Conservation (phyloP, 148 eudicot genomes). For the Spergularia bocconei region DNA sequence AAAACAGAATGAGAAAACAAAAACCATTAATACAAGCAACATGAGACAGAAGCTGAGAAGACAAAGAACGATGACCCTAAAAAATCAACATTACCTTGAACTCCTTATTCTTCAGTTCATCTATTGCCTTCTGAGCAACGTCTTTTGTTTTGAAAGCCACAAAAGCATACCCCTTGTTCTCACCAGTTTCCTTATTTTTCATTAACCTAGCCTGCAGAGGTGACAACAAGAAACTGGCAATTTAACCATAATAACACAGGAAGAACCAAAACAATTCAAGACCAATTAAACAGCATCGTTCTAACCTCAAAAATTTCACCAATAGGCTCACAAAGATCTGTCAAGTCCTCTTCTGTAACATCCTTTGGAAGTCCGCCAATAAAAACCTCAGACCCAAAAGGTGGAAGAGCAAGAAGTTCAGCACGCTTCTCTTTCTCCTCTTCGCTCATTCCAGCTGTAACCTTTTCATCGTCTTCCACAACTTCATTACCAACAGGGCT, state of each 20-base stretch:
- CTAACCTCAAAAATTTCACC: slow-evolving; percentile 81
- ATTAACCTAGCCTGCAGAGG: slow-evolving; percentile 65
- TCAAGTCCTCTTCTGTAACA: slow-evolving; percentile 73
- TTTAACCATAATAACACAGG: background rate
- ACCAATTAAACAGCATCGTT: background rate
- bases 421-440: slow-evolving; percentile 53
- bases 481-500: slow-evolving; percentile 33
- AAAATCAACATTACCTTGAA: slow-evolving; percentile 53
- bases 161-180: slow-evolving; percentile 89
- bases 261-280: background rate
- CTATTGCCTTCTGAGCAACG: slow-evolving; percentile 74
- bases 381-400: slow-evolving; percentile 87
- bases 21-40: background rate
- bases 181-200: slow-evolving; percentile 89
- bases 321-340: slow-evolving; percentile 81
- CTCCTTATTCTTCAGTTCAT: slow-evolving; percentile 80
- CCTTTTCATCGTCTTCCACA: slow-evolving; percentile 53
- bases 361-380: slow-evolving; percentile 91
- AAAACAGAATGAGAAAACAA: background rate
- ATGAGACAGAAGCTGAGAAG: background rate
- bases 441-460: slow-evolving; percentile 29
- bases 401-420: slow-evolving; percentile 84
- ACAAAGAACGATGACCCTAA: background rate
- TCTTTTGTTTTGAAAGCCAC: slow-evolving; percentile 79
- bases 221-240: background rate